These are phyloP conservation scores for Saccharum officinarum DNA, from an alignment of 176 grass and related monocot species.

Conservation along the genomic window DNA sequence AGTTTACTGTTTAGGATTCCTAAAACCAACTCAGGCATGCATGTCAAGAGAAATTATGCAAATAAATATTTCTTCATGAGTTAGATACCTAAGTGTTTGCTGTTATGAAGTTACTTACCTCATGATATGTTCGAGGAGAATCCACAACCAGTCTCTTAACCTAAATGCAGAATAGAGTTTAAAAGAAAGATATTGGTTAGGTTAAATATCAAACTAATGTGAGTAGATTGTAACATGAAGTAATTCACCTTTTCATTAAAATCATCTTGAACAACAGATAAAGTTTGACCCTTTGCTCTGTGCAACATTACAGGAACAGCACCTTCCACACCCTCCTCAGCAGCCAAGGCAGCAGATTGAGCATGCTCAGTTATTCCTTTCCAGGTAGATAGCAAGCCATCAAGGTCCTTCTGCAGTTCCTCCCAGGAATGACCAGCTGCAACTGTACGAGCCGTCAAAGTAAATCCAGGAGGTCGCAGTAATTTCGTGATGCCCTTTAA, in stretches of 20 bases:
- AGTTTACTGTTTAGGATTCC: not conserved
- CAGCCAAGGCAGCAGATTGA: constrained; percentile 82
- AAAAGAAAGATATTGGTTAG: constrained; percentile 27
- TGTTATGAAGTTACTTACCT: constrained; percentile 43
- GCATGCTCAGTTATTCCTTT: constrained; percentile 86
- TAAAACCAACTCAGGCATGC: not conserved
- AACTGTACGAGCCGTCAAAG: constrained; percentile 74
- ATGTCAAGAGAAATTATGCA: not conserved
- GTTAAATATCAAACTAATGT: constrained; percentile 23
- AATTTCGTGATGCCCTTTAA: constrained; percentile 77
- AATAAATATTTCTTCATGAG: constrained; percentile 28
- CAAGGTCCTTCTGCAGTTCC: constrained; percentile 88
- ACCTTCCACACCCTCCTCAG: constrained; percentile 76
- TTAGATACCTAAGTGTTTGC: constrained; percentile 7
- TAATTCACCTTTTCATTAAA: constrained; percentile 92
- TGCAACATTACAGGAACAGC: constrained; percentile 88
- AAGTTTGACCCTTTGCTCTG: constrained; percentile 73
- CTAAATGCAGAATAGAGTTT: constrained; percentile 44
- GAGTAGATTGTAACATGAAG: constrained; percentile 33
- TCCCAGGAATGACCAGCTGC: constrained; percentile 88
- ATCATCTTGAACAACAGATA: constrained; percentile 93
- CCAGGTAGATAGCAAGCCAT: constrained; percentile 80
- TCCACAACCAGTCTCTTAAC: constrained; percentile 87
- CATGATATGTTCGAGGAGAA: constrained; percentile 91
- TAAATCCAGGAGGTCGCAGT: constrained; percentile 74